Evolutionary conservation across 164 flowering plant genomes (phyloP), one percentile per base, ranked within the genome.

Genomic region (Chloranthus sessilifolius): DNA sequence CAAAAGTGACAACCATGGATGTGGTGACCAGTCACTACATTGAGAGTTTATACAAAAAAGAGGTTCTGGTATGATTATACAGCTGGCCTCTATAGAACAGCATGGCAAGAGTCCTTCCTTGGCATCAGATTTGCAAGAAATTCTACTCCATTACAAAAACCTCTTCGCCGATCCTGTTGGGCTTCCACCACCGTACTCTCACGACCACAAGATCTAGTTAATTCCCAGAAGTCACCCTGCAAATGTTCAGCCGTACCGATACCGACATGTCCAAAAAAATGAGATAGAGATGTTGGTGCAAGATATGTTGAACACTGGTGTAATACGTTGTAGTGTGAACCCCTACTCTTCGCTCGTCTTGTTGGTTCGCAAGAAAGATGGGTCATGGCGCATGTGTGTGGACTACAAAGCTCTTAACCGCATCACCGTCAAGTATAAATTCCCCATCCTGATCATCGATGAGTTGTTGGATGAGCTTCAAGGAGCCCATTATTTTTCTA

Each of bases 291-390:
- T 9, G 15, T 11, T 40, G 7, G 43, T 40, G 6, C n/a, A 16
- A 40, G 47, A 43, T 0, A 43, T 43, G 47, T 22, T 43, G 47
- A 0, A 43, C 10, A 24, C 7, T 17, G 47, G 47, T 6, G 24
- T 43, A 7, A 16, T 43, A 19, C 4, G 24, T 7, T 24, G 24
- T 7, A 43, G 25, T n/a, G 7, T 9, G 19, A 43, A 24, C 20
- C 47, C 24, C 20, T 43, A 19, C 20, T 43, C 47, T 20, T 43
- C 47, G 8, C 43, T 17, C 10, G 43, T 16, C 19, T 17, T 40
- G n/a, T 40, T 40, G 11, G 43, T 40, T 9, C 6, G 7, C 43
- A 40, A 40, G 19, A 40, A 40, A 17, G 43, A 40, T 40, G 43
- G 43, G n/a, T 11, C n/a, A 9, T 40, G 43, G 43, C 43, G 43